A percentile compares a stretch with the other conserved stretches of the same genome.
Evolutionary conservation across 2,329 filamentous ascomycete species (phyloP).

Genomic region (Falciphora oryzae): DNA sequence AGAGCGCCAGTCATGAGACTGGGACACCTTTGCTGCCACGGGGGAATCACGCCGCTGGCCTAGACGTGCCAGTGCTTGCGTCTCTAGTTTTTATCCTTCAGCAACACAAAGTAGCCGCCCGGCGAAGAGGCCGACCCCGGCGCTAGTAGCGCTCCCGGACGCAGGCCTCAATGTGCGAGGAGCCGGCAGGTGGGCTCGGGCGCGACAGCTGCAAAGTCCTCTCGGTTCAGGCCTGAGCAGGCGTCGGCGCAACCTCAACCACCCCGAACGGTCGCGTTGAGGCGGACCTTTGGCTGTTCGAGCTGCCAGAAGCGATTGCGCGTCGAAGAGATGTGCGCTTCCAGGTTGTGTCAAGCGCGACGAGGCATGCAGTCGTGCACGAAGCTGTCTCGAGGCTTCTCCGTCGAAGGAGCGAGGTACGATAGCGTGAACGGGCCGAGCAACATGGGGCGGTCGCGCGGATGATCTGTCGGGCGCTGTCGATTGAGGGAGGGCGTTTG

Average conservation of each 20-base stretch:
- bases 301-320: neutral
- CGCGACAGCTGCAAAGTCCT: too few species aligned
- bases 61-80: neutral
- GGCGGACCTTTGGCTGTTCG: neutral
- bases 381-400: neutral
- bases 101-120: neutral
- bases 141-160: too few species aligned
- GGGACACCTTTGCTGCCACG: slow-evolving; percentile 46
- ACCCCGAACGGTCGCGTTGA: neutral
- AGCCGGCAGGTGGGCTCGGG: too few species aligned
- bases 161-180: too few species aligned
- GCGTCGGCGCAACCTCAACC: neutral
- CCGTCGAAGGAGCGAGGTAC: neutral
- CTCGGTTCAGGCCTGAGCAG: neutral
- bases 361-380: neutral
- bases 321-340: neutral
- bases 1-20: slow-evolving; percentile 56
- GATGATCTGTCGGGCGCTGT: neutral
- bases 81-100: neutral
- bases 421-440: neutral
- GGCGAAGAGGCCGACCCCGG: neutral
- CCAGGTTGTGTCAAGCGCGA: neutral
- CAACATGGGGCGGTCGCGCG: neutral
- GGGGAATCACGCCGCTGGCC: neutral
- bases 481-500: neutral